phyloP scores from a whole-genome alignment of 2,329 filamentous ascomycete genomes.

The Dothiorella sarmentorum region DNA sequence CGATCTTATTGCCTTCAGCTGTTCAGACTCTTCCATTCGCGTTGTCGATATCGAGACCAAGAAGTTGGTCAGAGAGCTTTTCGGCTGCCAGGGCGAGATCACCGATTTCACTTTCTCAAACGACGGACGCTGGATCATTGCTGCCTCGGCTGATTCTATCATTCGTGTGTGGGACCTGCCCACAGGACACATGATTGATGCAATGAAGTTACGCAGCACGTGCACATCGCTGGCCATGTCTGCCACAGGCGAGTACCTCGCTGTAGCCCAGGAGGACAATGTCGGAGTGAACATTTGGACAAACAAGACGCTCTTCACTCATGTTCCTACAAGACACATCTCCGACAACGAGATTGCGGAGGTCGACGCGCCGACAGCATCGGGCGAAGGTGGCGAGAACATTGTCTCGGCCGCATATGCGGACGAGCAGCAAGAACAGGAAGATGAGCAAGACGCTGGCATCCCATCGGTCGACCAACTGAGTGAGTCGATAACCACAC shows the following conservation, averaged over 20 bases:
- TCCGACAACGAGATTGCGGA: conserved; percentile 69
- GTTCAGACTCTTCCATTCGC: conserved; percentile 82
- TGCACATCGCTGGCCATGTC: conserved; percentile 89
- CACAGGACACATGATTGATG: conserved; percentile 92
- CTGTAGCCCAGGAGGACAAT: conserved; percentile 75
- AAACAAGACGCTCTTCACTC: conserved; percentile 85
- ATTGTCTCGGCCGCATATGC: conserved; percentile 74
- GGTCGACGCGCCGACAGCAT: conserved; percentile 67
- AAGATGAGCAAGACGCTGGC: conserved; percentile 43
- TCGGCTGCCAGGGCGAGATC: conserved; percentile 56
- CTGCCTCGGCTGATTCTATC: conserved; percentile 74
- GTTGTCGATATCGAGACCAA: conserved; percentile 88
- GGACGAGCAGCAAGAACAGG: conserved; percentile 47
- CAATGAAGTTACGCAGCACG: conserved; percentile 72
- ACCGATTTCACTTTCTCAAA: conserved; percentile 67
- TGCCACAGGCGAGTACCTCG: conserved; percentile 86
- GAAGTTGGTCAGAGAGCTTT: conserved; percentile 88
- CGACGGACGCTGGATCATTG: conserved; percentile 90
- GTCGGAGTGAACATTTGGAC: conserved; percentile 95
- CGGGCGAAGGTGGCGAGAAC: conserved; percentile 75
- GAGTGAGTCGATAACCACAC: conserved; percentile 75
- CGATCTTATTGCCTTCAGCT: conserved; percentile 83
- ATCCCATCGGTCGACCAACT: conserved; percentile 69
- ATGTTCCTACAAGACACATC: conserved; percentile 81
- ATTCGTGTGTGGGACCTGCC: conserved; percentile 92